phyloP scores from a whole-genome alignment of 2,329 filamentous ascomycete species.

The Fusarium kyushuense region DNA sequence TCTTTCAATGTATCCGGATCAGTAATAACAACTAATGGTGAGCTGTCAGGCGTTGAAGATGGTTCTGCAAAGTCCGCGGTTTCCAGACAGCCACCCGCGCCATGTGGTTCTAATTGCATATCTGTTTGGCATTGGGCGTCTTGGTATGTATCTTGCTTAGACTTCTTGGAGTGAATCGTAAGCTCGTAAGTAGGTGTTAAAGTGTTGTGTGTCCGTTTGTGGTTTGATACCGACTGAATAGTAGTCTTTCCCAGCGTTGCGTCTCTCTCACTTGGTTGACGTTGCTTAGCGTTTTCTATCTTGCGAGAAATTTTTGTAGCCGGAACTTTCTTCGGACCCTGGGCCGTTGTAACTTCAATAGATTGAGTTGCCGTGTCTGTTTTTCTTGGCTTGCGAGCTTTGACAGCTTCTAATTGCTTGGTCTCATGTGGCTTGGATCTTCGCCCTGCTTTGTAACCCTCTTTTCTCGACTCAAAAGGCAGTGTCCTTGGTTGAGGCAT shows the following conservation, averaged over 20 bases:
- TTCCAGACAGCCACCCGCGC: too few relatives aligned
- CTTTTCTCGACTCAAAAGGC: conserved; percentile 42
- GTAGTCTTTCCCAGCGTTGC: not conserved
- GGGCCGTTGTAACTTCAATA: not conserved
- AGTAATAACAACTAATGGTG: conserved; percentile 43
- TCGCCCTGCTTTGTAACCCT: not conserved
- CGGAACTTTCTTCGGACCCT: not conserved
- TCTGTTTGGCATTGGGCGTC: conserved; percentile 35
- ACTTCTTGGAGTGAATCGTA: not conserved
- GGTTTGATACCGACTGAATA: not conserved
- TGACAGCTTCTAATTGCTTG: not conserved
- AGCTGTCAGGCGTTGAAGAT: not conserved
- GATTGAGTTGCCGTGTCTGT: too few relatives aligned
- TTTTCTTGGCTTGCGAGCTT: not conserved
- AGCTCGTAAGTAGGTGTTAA: not conserved
- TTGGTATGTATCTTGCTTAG: conserved; percentile 2
- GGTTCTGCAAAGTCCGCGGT: not conserved
- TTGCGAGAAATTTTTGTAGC: not conserved
- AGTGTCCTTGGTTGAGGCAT: conserved; percentile 51
- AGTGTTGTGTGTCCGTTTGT: not conserved
- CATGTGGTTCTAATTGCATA: not conserved
- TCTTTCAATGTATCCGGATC: conserved; percentile 43
- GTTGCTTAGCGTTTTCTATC: not conserved
- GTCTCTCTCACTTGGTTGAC: not conserved
- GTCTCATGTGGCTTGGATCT: not conserved